Conservation (phyloP, 352 stramenopile species). For the Pythium biforme region DNA sequence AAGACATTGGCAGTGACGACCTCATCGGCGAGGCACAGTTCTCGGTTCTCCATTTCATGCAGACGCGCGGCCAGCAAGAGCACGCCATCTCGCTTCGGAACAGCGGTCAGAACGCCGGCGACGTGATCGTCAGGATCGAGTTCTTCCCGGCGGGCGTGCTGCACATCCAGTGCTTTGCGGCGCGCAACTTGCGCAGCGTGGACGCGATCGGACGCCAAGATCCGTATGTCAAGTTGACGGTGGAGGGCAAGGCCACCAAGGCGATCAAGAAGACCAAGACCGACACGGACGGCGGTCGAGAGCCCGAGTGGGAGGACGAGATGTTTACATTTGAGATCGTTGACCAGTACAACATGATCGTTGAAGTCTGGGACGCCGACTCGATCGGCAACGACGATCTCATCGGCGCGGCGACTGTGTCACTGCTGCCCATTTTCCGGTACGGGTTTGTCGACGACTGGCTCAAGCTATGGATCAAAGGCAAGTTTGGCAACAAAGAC, state of each 20-base stretch:
- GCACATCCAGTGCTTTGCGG: constrained; percentile 53
- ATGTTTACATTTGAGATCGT: constrained; percentile 89
- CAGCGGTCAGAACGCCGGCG: constrained; percentile 60
- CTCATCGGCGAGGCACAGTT: constrained; percentile 81
- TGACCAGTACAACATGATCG: constrained; percentile 89
- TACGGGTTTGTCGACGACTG: constrained; percentile 87
- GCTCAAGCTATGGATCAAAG: constrained; percentile 86
- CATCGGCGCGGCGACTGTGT: constrained; percentile 83
- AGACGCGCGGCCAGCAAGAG: constrained; percentile 40
- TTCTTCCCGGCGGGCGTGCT: constrained; percentile 83
- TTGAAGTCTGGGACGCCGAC: constrained; percentile 93
- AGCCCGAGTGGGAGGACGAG: constrained; percentile 85
- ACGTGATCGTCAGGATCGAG: constrained; percentile 74
- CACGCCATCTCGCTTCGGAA: constrained; percentile 64
- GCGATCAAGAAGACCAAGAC: constrained; percentile 83
- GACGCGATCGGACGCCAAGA: constrained; percentile 75
- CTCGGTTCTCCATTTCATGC: constrained; percentile 78
- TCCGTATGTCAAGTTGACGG: constrained; percentile 76
- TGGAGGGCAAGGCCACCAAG: constrained; percentile 73
- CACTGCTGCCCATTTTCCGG: constrained; percentile 88
- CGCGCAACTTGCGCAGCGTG: constrained; percentile 65
- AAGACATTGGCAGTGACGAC: constrained; percentile 89
- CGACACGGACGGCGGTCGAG: constrained; percentile 78
- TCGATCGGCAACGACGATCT: constrained; percentile 88
- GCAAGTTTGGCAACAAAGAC: constrained; percentile 86